Conservation (phyloP, 1,284 basidiomycete genomes). For the Ganoderma multipileum region DNA sequence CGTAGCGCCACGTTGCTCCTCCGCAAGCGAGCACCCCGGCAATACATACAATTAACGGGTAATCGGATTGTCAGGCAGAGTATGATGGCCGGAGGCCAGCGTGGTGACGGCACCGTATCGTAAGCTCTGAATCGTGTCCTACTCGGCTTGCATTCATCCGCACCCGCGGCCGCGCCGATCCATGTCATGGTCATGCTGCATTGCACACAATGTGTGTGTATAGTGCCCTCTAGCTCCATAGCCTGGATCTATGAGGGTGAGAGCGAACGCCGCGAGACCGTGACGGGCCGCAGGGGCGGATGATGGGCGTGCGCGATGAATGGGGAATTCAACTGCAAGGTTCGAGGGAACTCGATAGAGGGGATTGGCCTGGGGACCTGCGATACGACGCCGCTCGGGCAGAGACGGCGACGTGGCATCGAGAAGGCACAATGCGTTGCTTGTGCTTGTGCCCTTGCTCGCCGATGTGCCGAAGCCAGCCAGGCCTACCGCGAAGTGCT, state of each 20-base stretch:
- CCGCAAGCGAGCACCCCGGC: not conserved
- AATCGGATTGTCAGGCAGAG: not conserved
- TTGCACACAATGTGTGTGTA: not conserved
- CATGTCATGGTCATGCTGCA: not conserved
- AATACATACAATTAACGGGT: not conserved
- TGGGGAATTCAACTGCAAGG: not conserved
- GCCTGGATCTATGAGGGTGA: not conserved
- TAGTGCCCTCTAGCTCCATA: no score
- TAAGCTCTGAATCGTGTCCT: not conserved
- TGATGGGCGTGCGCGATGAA: not conserved
- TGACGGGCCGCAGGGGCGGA: not conserved
- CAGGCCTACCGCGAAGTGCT: not conserved
- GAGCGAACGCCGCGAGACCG: not conserved
- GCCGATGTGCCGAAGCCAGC: no score
- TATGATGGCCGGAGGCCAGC: constrained; percentile 6
- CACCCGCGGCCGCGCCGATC: not conserved
- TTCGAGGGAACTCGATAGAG: not conserved
- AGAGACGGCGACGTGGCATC: not conserved
- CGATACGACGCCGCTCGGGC: not conserved
- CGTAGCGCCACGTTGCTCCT: not conserved
- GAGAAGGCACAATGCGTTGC: not conserved
- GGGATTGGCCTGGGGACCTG: not conserved
- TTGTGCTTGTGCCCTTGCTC: not conserved
- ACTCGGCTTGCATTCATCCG: not conserved
- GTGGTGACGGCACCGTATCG: not conserved